Evolutionary conservation across 768 basidiomycete genomes (phyloP).

Genomic region (Infundibulicybe gibba): DNA sequence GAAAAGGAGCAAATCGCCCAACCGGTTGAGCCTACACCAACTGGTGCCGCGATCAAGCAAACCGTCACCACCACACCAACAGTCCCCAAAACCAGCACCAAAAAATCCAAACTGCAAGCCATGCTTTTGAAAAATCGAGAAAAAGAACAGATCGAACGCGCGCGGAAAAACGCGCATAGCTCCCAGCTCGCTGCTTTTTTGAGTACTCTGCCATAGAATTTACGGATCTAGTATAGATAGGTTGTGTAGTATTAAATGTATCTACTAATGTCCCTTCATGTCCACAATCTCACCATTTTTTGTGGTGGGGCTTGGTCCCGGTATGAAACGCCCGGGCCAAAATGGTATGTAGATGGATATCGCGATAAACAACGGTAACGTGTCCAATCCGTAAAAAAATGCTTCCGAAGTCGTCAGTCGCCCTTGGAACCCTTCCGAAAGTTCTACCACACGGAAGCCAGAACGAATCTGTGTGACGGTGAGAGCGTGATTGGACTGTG

Average conservation of each 20-base stretch:
- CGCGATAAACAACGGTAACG: constrained; percentile 62
- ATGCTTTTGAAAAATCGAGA: constrained; percentile 62
- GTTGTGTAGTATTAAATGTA: not conserved
- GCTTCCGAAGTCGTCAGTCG: constrained; percentile 53
- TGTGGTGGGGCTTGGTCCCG: not conserved
- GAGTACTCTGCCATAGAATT: constrained; percentile 26
- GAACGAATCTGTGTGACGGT: constrained; percentile 51
- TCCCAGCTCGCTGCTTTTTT: constrained; percentile 51
- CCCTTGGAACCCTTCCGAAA: constrained; percentile 60
- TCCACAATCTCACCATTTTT: constrained; percentile 1
- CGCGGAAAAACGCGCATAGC: constrained; percentile 19
- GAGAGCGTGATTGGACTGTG: not conserved
- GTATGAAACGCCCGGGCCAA: constrained; percentile 64
- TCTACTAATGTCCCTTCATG: not conserved
- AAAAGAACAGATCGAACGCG: constrained; percentile 38
- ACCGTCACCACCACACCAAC: constrained; percentile 13
- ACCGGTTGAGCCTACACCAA: too few relatives aligned
- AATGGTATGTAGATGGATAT: constrained; percentile 51
- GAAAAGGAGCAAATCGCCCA: constrained; percentile 4
- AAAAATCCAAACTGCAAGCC: constrained; percentile 54
- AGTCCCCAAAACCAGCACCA: constrained; percentile 39
- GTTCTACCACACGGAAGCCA: constrained; percentile 54
- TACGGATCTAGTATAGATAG: not conserved
- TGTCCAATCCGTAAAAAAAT: constrained; percentile 65
- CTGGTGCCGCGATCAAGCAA: constrained; percentile 3